Conservation (phyloP, 257 asterid species). For the Echium plantagineum region DNA sequence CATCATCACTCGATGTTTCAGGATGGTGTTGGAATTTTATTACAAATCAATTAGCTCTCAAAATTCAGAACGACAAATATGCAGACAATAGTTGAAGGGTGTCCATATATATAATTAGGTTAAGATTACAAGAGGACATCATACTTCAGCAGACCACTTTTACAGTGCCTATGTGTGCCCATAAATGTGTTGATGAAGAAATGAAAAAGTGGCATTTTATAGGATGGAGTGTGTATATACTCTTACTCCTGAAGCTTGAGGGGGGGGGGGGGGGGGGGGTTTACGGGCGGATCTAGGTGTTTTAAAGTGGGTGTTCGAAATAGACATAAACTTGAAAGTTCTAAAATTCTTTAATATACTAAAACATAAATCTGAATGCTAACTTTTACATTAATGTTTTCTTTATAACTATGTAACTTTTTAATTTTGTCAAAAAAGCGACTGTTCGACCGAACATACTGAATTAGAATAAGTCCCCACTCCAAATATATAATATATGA, state of each 20-base stretch:
- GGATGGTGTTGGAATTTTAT: constrained; percentile 1
- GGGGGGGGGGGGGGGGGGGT: neutral
- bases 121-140: neutral
- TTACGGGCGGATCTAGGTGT: too few species aligned
- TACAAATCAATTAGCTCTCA: neutral
- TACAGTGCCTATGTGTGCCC: constrained; percentile 14
- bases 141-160: constrained; percentile 37
- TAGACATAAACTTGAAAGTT: too few species aligned
- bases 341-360: too few species aligned
- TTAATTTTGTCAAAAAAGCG: too few species aligned
- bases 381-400: too few species aligned
- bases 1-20: constrained; percentile 10
- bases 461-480: too few species aligned
- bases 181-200: constrained; percentile 46
- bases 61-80: neutral
- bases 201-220: constrained; percentile 20
- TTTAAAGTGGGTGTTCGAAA: too few species aligned
- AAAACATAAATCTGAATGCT: too few species aligned
- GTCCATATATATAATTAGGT: neutral
- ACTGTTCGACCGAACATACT: too few species aligned
- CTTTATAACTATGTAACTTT: too few species aligned
- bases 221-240: constrained; percentile 6
- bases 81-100: neutral
- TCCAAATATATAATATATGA: constrained; percentile 8
- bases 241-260: neutral